Evolutionary conservation across 345 rosid species (phyloP), one percentile per base, ranked within the genome.

Genomic region (Gossypium ekmanianum): DNA sequence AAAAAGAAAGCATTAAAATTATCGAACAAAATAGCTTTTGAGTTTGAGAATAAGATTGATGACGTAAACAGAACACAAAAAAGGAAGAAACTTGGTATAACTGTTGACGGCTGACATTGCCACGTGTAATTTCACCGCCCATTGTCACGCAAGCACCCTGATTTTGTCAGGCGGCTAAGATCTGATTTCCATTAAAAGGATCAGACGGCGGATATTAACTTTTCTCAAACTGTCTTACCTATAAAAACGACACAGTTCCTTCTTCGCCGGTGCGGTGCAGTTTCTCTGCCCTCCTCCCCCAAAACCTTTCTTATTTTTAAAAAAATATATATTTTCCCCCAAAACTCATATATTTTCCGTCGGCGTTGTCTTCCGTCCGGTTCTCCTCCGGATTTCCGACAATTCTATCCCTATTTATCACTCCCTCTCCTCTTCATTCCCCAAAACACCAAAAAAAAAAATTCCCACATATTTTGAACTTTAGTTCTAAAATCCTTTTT

Each of bases 181-280:
- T 64, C 9, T 43, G 16, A 9, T 45, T 44, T 9, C 22, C 14
- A 10, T 45, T 2, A 54, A 48, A 4, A 24, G 12, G 75, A 84
- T 84, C 82, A 0, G n/a, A 82, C 84, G 85, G 87, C 55, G 77
- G 22, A 50, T 0, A 68, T 75, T 43, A 4, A 13, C 29, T 62
- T 48, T 52, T 51, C 10, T 18, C 4, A 9, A 69, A 10, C 45
- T 17, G 11, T 27, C 75, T 2, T 11, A 11, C 57, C 73, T 83
- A 83, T 84, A 84, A 79, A 88, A 81, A 0, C 75, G 1, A 1
- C 41, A 66, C 81, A 13, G 85, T 58, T 34, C 66, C 66, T 3
- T 0, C 44, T 29, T 9, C 2, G 51, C 50, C 79, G 80, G 82
- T 67, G 91, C 91, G 85, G 88, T 79, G 88, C 91, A 84, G 89